Evolutionary conservation across 805 yeast genomes (phyloP), one percentile per base, ranked within the genome.

Genomic region (Blastobotrys attinorum): DNA sequence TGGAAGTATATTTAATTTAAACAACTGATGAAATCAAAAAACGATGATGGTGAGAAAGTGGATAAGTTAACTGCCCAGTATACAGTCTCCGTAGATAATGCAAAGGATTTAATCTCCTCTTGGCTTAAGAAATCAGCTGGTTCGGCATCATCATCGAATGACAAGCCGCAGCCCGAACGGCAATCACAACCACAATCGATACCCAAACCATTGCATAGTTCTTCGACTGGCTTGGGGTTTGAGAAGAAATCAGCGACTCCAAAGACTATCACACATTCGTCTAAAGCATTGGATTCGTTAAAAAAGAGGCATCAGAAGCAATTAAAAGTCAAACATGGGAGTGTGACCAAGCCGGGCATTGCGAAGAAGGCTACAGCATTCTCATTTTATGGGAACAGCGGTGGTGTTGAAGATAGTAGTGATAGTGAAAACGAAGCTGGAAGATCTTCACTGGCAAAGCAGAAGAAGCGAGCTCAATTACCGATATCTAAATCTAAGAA

Each of bases 31-130:
- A n/a, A n/a, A n/a, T n/a, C n/a, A n/a, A n/a, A n/a, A n/a, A n/a
- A n/a, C n/a, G n/a, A n/a, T n/a, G n/a, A n/a, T n/a, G n/a, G n/a
- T n/a, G n/a, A 45, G 29, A 46, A 50, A 6, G 43, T 44, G 18
- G 52, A 47, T 22, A 42, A 42, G 25, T 44, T 56, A 31, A 43
- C 54, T 11, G 55, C 58, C 4, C 53, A 53, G 42, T 57, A 52
- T 34, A 55, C 59, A 8, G 58, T 57, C 22, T 57, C 61, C 4
- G 47, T 57, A 6, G 47, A 46, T 23, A 49, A 50, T 29, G 45
- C 61, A 3, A 31, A 41, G 13, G 36, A 40, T 11, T 47, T 57
- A 10, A 51, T 57, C 8, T 42, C 49, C 10, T 54, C 60, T 21
- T 57, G 61, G 61, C 44, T 56, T 22, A 34, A 7, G 20, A 34